Conservation (phyloP, 495 filamentous ascomycete genomes). For the Geopyxis carbonaria region DNA sequence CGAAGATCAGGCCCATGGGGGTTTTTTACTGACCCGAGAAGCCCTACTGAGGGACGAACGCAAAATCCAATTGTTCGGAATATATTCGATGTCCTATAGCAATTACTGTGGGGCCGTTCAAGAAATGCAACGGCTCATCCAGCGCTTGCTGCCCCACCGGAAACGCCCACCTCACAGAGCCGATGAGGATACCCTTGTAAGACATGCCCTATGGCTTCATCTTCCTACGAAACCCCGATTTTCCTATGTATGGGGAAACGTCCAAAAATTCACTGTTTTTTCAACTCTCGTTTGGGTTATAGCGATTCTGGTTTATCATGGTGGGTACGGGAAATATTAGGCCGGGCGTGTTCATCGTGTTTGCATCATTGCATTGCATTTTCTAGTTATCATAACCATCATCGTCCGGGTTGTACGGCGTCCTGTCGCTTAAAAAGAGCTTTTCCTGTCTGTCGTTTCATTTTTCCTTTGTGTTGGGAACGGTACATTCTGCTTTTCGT, state of each 20-base stretch:
- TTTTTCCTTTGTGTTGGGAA: no score
- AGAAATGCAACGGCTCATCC: background rate
- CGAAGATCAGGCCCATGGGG: background rate
- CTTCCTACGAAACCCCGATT: no score
- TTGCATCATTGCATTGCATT: background rate
- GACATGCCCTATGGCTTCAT: background rate
- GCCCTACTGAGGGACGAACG: conserved; percentile 18
- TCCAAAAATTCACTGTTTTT: conserved; percentile 1
- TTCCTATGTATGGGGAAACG: conserved; percentile 13
- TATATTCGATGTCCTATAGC: conserved; percentile 27
- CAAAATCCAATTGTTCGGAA: conserved; percentile 24
- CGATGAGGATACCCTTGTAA: background rate
- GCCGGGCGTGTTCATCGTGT: background rate
- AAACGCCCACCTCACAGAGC: background rate
- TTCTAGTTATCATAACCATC: background rate
- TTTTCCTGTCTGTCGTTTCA: no score
- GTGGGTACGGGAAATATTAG: background rate
- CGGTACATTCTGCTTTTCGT: no score
- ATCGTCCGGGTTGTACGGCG: conserved; percentile 8
- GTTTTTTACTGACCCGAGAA: conserved; percentile 22
- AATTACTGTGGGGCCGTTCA: conserved; percentile 17
- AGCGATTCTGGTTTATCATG: background rate
- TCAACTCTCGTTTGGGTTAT: conserved; percentile 6
- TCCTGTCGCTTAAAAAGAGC: no score
- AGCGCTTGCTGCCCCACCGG: background rate